These are phyloP conservation scores for Ogataea pilisensis DNA, from an alignment of 805 yeast species.

Conservation along the genomic window DNA sequence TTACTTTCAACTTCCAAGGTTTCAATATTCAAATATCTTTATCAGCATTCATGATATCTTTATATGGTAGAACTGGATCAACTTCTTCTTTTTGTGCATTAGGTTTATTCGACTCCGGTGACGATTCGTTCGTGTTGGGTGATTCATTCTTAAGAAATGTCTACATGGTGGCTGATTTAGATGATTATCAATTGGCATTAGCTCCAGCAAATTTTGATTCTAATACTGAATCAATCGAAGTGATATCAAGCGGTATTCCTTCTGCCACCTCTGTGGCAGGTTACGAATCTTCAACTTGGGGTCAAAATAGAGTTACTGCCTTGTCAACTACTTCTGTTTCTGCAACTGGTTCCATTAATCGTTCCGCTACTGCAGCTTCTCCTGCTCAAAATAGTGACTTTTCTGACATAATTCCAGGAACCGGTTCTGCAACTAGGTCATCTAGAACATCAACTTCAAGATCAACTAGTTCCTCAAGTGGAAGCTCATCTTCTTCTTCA, in stretches of 20 bases:
- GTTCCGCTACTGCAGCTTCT: too few relatives aligned
- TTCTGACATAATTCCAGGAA: too few relatives aligned
- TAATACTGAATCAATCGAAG: constrained; percentile 39
- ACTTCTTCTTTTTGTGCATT: constrained; percentile 39
- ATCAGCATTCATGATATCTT: constrained; percentile 17
- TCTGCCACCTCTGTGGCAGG: constrained; percentile 44
- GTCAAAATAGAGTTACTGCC: constrained; percentile 7
- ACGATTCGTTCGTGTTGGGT: constrained; percentile 42
- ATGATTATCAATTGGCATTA: constrained; percentile 37
- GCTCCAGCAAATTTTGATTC: constrained; percentile 42
- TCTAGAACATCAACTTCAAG: too few relatives aligned
- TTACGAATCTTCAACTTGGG: constrained; percentile 40
- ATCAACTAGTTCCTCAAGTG: too few relatives aligned
- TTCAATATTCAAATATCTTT: constrained; percentile 49
- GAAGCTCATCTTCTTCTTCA: too few relatives aligned
- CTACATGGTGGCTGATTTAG: constrained; percentile 54
- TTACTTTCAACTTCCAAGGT: constrained; percentile 57
- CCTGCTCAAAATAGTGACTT: too few relatives aligned
- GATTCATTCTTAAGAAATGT: constrained; percentile 50
- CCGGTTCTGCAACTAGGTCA: too few relatives aligned
- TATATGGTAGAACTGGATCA: constrained; percentile 13
- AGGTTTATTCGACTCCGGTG: constrained; percentile 35
- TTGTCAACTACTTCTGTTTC: constrained; percentile 3
- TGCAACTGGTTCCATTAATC: not conserved
- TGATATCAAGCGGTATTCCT: constrained; percentile 44